These are phyloP conservation scores for Calonectria pseudoreteaudii DNA, from an alignment of 2,329 filamentous ascomycete genomes.

Conservation along the genomic window DNA sequence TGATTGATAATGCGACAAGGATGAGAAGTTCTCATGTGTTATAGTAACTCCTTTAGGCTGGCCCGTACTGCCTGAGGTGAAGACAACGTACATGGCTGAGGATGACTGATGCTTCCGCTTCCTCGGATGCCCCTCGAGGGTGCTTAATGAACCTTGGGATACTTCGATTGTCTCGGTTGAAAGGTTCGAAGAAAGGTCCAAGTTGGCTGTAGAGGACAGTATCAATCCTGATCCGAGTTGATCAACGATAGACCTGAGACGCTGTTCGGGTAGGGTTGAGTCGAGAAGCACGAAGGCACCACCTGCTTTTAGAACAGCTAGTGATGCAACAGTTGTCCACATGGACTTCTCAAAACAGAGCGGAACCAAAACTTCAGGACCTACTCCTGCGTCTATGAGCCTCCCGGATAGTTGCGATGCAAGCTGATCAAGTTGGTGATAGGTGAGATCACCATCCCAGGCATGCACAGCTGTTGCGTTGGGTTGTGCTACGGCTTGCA, in stretches of 20 bases:
- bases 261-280: not conserved
- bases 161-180: not conserved
- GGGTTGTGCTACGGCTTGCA: not conserved
- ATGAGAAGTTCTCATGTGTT: constrained; percentile 24
- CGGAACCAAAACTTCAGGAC: not conserved
- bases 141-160: not conserved
- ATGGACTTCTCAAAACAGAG: not conserved
- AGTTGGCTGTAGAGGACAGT: not conserved
- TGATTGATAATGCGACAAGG: constrained; percentile 2
- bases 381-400: not conserved
- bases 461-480: not conserved
- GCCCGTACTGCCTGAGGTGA: constrained; percentile 43
- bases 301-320: not conserved
- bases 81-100: constrained; percentile 30
- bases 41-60: constrained; percentile 39
- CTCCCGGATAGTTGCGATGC: not conserved
- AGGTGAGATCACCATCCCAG: not conserved
- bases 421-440: not conserved
- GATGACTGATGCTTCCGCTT: constrained; percentile 1
- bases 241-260: not conserved
- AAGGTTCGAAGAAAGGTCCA: not conserved
- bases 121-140: not conserved
- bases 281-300: not conserved
- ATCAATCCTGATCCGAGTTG: not conserved
- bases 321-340: not conserved